Conservation (phyloP, 2,329 filamentous ascomycete genomes). For the Cadophora sp. region DNA sequence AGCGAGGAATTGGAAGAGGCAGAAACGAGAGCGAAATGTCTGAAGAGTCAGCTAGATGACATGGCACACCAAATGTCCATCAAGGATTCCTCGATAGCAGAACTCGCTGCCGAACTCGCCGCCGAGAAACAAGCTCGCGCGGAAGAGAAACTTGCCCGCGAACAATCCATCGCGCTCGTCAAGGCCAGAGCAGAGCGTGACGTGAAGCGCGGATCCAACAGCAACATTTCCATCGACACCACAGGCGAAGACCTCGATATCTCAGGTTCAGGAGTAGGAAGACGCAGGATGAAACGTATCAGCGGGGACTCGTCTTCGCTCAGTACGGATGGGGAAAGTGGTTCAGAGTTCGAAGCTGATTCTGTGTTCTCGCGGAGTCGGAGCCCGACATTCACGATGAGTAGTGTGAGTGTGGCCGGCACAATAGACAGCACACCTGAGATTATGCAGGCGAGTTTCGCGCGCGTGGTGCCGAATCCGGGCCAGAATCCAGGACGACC, state of each 20-base stretch:
- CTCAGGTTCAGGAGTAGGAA: neutral
- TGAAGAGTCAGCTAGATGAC: slow-evolving; percentile 65
- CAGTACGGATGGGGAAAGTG: slow-evolving; percentile 61
- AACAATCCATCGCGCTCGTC: slow-evolving; percentile 39
- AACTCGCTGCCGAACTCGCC: slow-evolving; percentile 57
- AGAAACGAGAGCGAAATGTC: slow-evolving; percentile 56
- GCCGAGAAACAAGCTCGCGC: slow-evolving; percentile 53
- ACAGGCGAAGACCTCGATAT: slow-evolving; percentile 41
- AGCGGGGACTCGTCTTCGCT: slow-evolving; percentile 50
- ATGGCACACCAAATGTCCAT: slow-evolving; percentile 61
- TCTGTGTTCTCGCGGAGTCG: slow-evolving; percentile 68
- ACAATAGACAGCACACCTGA: slow-evolving; percentile 33
- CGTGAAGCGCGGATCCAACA: slow-evolving; percentile 10
- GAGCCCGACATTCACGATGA: slow-evolving; percentile 57
- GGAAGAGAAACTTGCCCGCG: slow-evolving; percentile 41
- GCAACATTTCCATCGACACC: slow-evolving; percentile 21
- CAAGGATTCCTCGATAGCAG: slow-evolving; percentile 58
- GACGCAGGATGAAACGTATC: slow-evolving; percentile 14
- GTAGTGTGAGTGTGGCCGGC: slow-evolving; percentile 22
- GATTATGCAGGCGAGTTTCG: slow-evolving; percentile 34
- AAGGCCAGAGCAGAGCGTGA: slow-evolving; percentile 32
- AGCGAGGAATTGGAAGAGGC: slow-evolving; percentile 63
- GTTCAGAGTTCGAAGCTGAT: slow-evolving; percentile 55
- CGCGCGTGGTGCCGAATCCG: slow-evolving; percentile 30
- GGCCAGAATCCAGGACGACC: slow-evolving; percentile 35